Percentiles rank a stretch among this genome's conserved stretches.
phyloP scores from a whole-genome alignment of 768 basidiomycete genomes.

The Agrocybe praecox region DNA sequence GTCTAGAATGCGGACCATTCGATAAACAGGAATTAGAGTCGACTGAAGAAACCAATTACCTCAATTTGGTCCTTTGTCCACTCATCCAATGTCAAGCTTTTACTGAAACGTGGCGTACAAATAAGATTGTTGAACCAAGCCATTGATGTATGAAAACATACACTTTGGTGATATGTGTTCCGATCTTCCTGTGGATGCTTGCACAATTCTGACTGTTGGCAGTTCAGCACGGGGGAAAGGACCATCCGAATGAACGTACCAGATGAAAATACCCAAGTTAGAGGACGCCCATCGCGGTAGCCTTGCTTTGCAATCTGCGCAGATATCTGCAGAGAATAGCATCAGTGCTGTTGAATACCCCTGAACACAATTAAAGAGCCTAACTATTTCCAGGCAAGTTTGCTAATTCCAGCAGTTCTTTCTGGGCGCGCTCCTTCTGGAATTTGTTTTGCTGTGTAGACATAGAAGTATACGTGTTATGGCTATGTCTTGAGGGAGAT shows the following conservation, averaged over 20 bases:
- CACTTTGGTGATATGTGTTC: conserved; percentile 94
- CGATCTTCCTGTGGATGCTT: conserved; percentile 91
- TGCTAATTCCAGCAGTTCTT: conserved; percentile 67
- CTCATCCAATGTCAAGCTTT: conserved; percentile 85
- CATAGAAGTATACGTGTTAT: conserved; percentile 20
- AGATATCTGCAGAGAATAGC: conserved; percentile 57
- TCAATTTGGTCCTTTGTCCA: conserved; percentile 92
- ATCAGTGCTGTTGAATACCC: conserved; percentile 1
- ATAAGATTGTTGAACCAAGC: background rate
- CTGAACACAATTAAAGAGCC: conserved; percentile 19
- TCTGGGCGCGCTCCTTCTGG: conserved; percentile 64
- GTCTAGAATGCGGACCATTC: conserved; percentile 38
- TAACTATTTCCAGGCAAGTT: conserved; percentile 80
- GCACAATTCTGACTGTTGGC: conserved; percentile 77
- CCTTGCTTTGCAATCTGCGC: conserved; percentile 90
- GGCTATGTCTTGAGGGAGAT: background rate
- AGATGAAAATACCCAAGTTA: conserved; percentile 88
- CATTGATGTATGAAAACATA: conserved; percentile 38
- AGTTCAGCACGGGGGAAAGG: background rate
- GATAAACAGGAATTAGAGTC: conserved; percentile 7
- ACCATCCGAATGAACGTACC: conserved; percentile 42
- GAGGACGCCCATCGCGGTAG: conserved; percentile 89
- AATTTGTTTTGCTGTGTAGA: conserved; percentile 52
- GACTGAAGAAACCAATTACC: conserved; percentile 41
- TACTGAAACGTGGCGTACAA: conserved; percentile 45